These are phyloP conservation scores for Verticillium albo-atrum DNA, from an alignment of 2,329 filamentous ascomycete genomes.

Conservation along the genomic window DNA sequence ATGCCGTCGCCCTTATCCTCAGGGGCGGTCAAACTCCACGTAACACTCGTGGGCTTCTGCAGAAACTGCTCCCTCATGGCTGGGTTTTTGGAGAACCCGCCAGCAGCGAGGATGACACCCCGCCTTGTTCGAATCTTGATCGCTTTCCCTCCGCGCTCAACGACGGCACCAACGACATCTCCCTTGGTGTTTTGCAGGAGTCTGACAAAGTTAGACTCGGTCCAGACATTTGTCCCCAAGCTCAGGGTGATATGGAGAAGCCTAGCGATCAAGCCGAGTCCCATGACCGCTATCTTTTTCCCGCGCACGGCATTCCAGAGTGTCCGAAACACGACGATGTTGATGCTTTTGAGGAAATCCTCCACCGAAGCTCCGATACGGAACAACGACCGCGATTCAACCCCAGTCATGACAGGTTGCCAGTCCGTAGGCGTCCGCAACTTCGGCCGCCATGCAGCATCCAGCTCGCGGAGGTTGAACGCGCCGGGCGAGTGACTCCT, in stretches of 20 bases:
- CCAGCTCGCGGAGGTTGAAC: neutral
- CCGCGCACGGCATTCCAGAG: neutral
- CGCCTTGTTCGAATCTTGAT: slow-evolving; percentile 15
- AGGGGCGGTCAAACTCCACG: slow-evolving; percentile 20
- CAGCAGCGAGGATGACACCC: slow-evolving; percentile 28
- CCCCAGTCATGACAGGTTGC: neutral
- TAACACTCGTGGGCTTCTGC: slow-evolving; percentile 10
- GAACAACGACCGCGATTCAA: neutral
- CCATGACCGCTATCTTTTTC: neutral
- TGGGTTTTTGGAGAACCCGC: slow-evolving; percentile 27
- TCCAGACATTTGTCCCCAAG: slow-evolving; percentile 8
- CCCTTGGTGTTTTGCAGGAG: slow-evolving; percentile 10
- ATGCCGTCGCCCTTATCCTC: slow-evolving; percentile 23
- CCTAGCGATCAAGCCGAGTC: slow-evolving; percentile 8
- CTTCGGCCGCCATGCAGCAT: neutral
- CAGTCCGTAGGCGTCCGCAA: neutral
- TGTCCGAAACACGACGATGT: neutral
- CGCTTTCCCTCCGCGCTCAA: slow-evolving; percentile 16
- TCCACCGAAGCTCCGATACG: neutral
- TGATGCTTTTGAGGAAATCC: neutral
- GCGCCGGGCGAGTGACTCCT: neutral
- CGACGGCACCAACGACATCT: slow-evolving; percentile 18
- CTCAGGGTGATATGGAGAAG: slow-evolving; percentile 14
- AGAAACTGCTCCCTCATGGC: slow-evolving; percentile 21
- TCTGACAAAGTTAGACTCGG: slow-evolving; percentile 10